These are phyloP conservation scores for Carnegiea gigantea DNA, from an alignment of 179 eudicot species.

Conservation along the genomic window DNA sequence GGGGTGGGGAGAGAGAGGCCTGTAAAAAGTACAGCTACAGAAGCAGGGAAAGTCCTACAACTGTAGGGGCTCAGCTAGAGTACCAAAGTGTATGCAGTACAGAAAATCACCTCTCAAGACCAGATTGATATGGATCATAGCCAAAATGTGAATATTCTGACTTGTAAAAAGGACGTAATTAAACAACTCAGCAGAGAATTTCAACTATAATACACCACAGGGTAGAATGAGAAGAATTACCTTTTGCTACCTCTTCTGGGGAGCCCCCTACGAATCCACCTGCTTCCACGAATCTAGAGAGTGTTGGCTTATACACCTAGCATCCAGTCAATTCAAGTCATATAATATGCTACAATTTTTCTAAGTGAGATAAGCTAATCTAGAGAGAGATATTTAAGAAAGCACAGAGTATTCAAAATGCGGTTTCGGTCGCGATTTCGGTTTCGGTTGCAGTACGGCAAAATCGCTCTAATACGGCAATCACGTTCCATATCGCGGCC, in stretches of 20 bases:
- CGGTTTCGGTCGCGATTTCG: no score
- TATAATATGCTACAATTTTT: no score
- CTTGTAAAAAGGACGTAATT: background rate
- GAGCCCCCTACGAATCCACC: slow-evolving; percentile 84
- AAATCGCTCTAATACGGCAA: no score
- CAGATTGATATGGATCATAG: background rate
- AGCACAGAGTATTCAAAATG: no score
- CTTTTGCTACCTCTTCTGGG: slow-evolving; percentile 86
- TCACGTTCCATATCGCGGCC: no score
- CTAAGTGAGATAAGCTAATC: background rate
- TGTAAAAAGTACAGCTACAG: background rate
- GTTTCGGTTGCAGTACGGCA: no score
- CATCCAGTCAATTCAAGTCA: slow-evolving; percentile 14
- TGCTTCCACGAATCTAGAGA: slow-evolving; percentile 61
- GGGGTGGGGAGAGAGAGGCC: background rate
- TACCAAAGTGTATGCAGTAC: background rate
- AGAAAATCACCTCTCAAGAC: background rate
- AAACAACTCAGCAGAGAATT: background rate
- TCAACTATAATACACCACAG: background rate
- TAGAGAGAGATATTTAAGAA: background rate
- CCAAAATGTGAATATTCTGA: background rate
- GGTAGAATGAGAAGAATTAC: slow-evolving; percentile 35
- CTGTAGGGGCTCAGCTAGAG: background rate
- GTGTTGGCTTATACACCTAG: slow-evolving; percentile 87
- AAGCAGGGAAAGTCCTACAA: background rate